Base-by-base conservation (phyloP, 192 early-diverging fungal species). In the Helicostylum pulchrum region DNA sequence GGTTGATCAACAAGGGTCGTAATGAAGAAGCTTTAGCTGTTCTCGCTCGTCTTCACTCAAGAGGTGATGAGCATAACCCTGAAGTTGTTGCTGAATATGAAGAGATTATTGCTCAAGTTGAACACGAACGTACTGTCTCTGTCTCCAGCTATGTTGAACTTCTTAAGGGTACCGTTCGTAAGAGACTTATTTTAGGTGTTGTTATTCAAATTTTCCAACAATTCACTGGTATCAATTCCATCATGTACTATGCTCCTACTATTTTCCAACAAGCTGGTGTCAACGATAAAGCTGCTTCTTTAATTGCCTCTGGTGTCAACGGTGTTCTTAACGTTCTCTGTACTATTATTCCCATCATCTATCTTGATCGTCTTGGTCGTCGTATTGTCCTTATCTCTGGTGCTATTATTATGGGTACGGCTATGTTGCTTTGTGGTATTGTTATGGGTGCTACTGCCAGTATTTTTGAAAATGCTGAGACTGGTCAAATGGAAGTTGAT, bases 281-380 rank as follows among this genome's bases (percentile, higher is more conserved):
- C 48, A n/a, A 4, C 10, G 34, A 21, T 26, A 67, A 54, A 59
- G 60, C 74, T 31, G n/a, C 73, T 17, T 36, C 43, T 9, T 61
- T 78, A 17, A 54, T 78, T 57, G 73, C 73, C 17, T 72, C 72
- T 8, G 77, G 77, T 65, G 60, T 78, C 42, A 65, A 74, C 26
- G 77, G 73, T 53, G 79, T 90, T 42, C 73, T 96, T 61, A 96
- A 95, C 67, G 79, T 94, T 45, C 60, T 95, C 32, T 68, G 83
- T 14, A 95, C 92, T n/a, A 77, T 97, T 62, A 94, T 94, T 4
- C 91, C 87, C 32, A 92, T 95, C 54, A 77, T 89, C 20, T 85
- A 78, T 64, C 75, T 96, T 52, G 94, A 96, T 54, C 75, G 80
- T 9, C 82, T 90, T 74, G 94, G 94, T 56, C 88, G 94, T 51